phyloP scores from a whole-genome alignment of 2,329 filamentous ascomycete species.

The Lachnellula occidentalis region DNA sequence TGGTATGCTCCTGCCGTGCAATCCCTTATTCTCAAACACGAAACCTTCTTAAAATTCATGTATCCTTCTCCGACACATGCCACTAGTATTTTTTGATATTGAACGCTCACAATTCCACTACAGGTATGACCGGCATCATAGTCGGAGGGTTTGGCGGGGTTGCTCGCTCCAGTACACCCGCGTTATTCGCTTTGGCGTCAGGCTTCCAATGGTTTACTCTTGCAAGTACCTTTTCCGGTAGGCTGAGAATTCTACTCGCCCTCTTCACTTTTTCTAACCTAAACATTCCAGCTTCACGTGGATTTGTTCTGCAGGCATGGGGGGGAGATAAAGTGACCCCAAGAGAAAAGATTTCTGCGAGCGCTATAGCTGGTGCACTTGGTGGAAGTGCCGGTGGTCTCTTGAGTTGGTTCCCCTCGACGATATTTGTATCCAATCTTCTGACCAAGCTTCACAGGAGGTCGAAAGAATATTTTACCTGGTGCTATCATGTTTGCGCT shows the following conservation, averaged over 20 bases:
- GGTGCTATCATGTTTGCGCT: constrained; percentile 54
- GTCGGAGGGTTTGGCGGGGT: constrained; percentile 68
- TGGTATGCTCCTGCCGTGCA: not conserved
- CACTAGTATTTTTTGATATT: not conserved
- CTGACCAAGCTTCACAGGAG: constrained; percentile 37
- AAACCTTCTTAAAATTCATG: no score
- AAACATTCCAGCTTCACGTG: constrained; percentile 41
- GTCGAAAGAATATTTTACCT: constrained; percentile 50
- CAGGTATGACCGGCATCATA: constrained; percentile 56
- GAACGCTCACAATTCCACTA: constrained; percentile 7
- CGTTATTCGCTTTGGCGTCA: constrained; percentile 65
- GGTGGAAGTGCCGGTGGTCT: constrained; percentile 56
- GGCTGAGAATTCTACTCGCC: constrained; percentile 24
- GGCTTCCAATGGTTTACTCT: constrained; percentile 78
- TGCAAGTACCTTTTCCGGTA: constrained; percentile 72
- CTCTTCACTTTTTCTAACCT: constrained; percentile 1
- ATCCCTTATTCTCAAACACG: no score
- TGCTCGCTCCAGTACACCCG: constrained; percentile 59
- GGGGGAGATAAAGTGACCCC: constrained; percentile 40
- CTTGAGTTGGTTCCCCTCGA: not conserved
- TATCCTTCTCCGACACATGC: not conserved
- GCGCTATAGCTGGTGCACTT: constrained; percentile 64
- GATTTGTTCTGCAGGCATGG: constrained; percentile 42
- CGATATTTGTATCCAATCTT: not conserved
- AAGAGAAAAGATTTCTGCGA: constrained; percentile 59